phyloP scores from a whole-genome alignment of 1,284 basidiomycete genomes.

The Mrakiaceae sp. region DNA sequence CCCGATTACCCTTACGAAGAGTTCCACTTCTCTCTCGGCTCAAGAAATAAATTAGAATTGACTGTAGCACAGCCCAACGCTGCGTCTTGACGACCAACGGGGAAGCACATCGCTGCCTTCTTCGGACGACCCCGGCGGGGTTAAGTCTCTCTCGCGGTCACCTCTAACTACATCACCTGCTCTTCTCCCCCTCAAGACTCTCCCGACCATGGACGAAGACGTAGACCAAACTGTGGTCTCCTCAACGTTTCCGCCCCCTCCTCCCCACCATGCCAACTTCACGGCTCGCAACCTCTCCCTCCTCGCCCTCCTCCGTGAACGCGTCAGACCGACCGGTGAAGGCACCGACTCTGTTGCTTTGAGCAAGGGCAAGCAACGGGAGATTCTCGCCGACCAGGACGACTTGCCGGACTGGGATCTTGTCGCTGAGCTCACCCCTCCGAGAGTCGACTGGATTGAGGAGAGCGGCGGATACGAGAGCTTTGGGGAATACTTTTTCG shows the following conservation, averaged over 20 bases:
- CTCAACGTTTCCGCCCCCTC: conserved; percentile 13
- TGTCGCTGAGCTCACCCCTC: conserved; percentile 3
- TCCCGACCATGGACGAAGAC: no score
- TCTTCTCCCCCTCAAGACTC: no score
- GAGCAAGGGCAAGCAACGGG: conserved; percentile 10
- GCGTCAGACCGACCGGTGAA: neutral
- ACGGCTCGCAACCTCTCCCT: conserved; percentile 4
- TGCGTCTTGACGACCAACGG: no score
- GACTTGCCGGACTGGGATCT: conserved; percentile 14
- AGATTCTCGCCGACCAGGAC: neutral
- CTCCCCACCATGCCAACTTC: conserved; percentile 10
- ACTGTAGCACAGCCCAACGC: no score
- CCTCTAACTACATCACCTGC: no score
- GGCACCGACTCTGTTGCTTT: neutral
- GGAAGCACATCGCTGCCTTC: no score
- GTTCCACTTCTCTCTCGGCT: no score
- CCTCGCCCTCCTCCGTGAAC: neutral
- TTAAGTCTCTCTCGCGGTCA: no score
- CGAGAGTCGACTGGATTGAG: conserved; percentile 13
- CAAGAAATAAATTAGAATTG: no score
- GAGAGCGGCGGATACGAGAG: conserved; percentile 6
- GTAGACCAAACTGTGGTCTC: neutral
- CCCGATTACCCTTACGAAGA: no score
- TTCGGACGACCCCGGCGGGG: no score
- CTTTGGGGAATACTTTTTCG: conserved; percentile 7